Evolutionary conservation across 805 yeast species (phyloP).

Genomic region (Kuraishia ogatae): DNA sequence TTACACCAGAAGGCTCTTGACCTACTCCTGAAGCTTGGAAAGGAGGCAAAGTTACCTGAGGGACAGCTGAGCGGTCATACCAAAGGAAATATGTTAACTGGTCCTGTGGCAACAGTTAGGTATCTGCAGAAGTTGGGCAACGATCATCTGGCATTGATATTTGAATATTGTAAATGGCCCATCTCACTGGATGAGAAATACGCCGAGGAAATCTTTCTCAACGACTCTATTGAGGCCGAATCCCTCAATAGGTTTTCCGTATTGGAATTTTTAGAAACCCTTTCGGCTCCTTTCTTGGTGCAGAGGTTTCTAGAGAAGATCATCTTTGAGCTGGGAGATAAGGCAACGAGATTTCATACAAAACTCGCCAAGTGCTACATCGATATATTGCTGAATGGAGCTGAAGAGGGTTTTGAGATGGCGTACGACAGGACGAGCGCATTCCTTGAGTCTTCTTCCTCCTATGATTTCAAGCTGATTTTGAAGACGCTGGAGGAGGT

Average conservation of each 20-base stretch:
- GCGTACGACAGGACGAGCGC: constrained; percentile 23
- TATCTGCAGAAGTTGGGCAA: constrained; percentile 50
- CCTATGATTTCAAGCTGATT: constrained; percentile 30
- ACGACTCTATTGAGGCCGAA: constrained; percentile 52
- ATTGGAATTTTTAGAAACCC: constrained; percentile 35
- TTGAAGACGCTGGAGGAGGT: constrained; percentile 13
- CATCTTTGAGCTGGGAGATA: constrained; percentile 29
- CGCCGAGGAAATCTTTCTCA: constrained; percentile 50
- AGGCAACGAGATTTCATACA: constrained; percentile 29
- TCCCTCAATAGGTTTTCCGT: constrained; percentile 46
- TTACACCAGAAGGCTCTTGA: constrained; percentile 61
- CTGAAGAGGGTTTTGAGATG: constrained; percentile 3
- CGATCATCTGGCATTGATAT: constrained; percentile 41
- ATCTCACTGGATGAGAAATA: constrained; percentile 26
- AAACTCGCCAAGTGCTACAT: constrained; percentile 38
- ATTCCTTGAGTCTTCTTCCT: constrained; percentile 23
- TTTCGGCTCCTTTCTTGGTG: constrained; percentile 20
- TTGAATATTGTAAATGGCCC: constrained; percentile 48
- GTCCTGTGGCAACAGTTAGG: constrained; percentile 37
- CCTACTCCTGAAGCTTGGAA: constrained; percentile 35
- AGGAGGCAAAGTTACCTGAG: constrained; percentile 14
- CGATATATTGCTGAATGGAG: constrained; percentile 13
- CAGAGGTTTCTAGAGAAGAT: constrained; percentile 45
- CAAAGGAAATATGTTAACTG: constrained; percentile 7
- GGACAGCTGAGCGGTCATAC: constrained; percentile 8